Evolutionary conservation across 1,139 yeast genomes (phyloP).

Genomic region (Saccharomyces hybrid): DNA sequence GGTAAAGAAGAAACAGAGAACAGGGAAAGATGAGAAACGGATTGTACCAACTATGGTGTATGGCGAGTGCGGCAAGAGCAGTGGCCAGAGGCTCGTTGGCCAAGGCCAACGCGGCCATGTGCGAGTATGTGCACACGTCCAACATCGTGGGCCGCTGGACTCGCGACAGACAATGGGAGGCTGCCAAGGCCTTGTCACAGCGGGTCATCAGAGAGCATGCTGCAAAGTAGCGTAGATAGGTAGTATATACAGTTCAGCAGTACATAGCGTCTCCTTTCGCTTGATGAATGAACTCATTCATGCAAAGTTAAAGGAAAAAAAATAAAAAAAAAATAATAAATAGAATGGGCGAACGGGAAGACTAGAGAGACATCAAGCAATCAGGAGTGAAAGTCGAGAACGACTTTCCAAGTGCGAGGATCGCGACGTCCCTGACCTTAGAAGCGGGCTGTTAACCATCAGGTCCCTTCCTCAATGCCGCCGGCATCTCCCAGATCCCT

Average conservation of each 20-base stretch:
- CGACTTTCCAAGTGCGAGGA: conserved; percentile 64
- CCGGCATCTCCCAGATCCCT: background rate
- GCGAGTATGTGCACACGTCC: background rate
- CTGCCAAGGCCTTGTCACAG: background rate
- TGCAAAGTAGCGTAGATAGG: background rate
- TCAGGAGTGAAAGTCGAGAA: conserved; percentile 33
- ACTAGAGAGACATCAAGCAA: conserved; percentile 80
- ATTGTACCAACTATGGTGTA: background rate
- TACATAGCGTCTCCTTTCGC: background rate
- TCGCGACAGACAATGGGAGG: background rate
- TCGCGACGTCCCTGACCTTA: conserved; percentile 69
- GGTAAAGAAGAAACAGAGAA: background rate
- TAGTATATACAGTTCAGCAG: background rate
- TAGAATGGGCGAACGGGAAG: conserved; percentile 22
- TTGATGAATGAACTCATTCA: conserved; percentile 32
- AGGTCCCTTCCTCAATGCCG: background rate
- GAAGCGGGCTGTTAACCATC: background rate
- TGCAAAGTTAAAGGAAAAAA: background rate
- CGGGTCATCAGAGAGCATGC: background rate
- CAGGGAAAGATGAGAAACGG: background rate
- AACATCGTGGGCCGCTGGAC: background rate
- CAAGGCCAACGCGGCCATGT: background rate
- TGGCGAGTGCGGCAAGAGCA: background rate
- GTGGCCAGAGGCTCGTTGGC: background rate
- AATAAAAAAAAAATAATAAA: conserved; percentile 7